Conservation (phyloP, 371 early-diverging fungal genomes). For the Nematocida ironsii region DNA sequence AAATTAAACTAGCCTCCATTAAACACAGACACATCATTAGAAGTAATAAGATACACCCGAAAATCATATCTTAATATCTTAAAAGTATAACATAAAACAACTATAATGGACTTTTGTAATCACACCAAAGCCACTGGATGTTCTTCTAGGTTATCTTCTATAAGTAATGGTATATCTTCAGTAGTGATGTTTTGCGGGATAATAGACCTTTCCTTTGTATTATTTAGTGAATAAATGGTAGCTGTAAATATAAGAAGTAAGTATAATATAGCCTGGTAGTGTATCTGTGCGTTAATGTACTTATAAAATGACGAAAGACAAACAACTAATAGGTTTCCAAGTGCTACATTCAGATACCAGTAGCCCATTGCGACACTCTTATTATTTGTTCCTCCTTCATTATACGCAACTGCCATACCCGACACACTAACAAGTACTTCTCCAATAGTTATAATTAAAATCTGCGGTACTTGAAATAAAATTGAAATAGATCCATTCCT, state of each 20-base stretch:
- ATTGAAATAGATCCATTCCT: conserved; percentile 53
- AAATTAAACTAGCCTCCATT: no score
- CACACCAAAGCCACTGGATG: no score
- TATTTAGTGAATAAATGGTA: neutral
- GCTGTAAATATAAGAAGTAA: neutral
- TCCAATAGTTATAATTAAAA: conserved; percentile 72
- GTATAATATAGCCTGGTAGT: conserved; percentile 18
- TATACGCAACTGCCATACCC: conserved; percentile 74
- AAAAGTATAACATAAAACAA: no score
- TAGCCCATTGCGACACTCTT: conserved; percentile 63
- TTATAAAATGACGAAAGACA: conserved; percentile 44
- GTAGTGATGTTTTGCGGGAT: no score
- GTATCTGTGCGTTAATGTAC: neutral
- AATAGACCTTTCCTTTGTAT: neutral
- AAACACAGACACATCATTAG: no score
- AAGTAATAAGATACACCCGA: no score
- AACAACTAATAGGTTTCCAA: conserved; percentile 70
- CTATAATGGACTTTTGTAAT: no score
- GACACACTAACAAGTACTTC: conserved; percentile 73
- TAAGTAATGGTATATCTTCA: no score
- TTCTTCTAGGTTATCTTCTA: no score
- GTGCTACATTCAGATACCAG: conserved; percentile 70
- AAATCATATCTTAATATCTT: no score
- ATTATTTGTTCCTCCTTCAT: conserved; percentile 57
- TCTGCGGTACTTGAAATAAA: conserved; percentile 72